Conservation (phyloP, 75 land plant species). For the Adiantum capillusveneris region DNA sequence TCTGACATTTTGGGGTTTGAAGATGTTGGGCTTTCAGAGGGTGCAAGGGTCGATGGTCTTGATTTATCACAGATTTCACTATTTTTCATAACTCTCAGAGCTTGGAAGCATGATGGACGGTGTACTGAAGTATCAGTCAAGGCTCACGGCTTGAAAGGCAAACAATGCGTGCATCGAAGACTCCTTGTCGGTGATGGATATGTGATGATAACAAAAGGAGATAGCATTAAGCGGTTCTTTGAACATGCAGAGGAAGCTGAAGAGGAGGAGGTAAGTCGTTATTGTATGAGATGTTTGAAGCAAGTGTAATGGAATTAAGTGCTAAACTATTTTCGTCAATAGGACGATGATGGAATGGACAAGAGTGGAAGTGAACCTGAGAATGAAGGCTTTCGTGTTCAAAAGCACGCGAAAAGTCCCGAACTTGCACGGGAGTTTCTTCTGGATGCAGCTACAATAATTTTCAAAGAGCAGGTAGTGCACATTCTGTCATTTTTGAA, state of each 20-base stretch:
- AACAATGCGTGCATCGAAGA: constrained; percentile 89
- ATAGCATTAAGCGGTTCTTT: constrained; percentile 88
- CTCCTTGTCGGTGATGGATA: constrained; percentile 92
- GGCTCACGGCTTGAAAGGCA: constrained; percentile 92
- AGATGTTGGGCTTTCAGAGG: constrained; percentile 80
- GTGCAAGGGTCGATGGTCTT: constrained; percentile 58
- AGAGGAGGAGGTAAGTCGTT: constrained; percentile 78
- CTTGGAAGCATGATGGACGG: constrained; percentile 91
- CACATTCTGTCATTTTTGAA: not conserved
- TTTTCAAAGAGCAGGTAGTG: constrained; percentile 94
- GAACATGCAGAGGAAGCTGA: constrained; percentile 99
- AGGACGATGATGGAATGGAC: constrained; percentile 96
- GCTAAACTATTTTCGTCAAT: not conserved
- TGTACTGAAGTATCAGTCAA: constrained; percentile 83
- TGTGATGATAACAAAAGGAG: constrained; percentile 89
- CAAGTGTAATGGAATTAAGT: too few species aligned
- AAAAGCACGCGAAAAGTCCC: constrained; percentile 99
- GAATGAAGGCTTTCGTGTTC: constrained; percentile 85
- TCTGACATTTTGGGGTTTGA: constrained; percentile 85
- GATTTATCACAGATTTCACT: constrained; percentile 52
- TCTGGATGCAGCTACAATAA: constrained; percentile 95
- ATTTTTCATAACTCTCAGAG: constrained; percentile 82
- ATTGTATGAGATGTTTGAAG: not conserved
- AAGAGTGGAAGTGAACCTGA: constrained; percentile 92
- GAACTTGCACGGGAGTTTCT: constrained; percentile 99